phyloP scores from a whole-genome alignment of 176 grass and related monocot species.

The Oryza glumipatula region DNA sequence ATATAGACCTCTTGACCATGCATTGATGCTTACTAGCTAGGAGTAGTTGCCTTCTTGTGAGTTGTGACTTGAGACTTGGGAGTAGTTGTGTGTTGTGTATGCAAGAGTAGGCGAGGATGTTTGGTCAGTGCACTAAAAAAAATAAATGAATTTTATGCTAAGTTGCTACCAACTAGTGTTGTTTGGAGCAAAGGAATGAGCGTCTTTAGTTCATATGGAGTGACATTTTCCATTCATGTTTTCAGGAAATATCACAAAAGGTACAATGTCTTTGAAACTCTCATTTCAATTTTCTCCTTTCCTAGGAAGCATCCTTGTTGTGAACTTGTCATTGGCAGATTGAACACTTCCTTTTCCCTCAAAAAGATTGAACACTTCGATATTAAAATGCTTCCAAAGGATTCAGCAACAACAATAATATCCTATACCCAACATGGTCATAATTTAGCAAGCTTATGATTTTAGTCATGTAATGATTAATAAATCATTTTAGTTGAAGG shows the following conservation, averaged over 20 bases:
- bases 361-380: background rate
- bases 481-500: background rate
- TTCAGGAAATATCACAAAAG: too few relatives aligned
- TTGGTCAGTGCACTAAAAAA: too few relatives aligned
- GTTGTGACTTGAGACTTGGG: background rate
- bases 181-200: too few relatives aligned
- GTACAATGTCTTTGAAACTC: too few relatives aligned
- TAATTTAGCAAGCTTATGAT: background rate
- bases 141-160: too few relatives aligned
- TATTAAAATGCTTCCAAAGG: background rate
- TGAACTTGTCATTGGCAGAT: too few relatives aligned
- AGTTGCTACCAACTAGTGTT: too few relatives aligned
- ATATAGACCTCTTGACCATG: slow-evolving; percentile 20
- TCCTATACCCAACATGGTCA: background rate
- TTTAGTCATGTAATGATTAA: background rate
- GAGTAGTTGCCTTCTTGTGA: background rate
- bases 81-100: slow-evolving; percentile 9
- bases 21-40: background rate
- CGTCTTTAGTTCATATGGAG: too few relatives aligned
- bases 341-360: background rate
- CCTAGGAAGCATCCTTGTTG: background rate
- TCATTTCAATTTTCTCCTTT: too few relatives aligned
- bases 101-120: too few relatives aligned
- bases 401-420: background rate
- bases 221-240: too few relatives aligned